phyloP scores from a whole-genome alignment of 768 basidiomycete species.

The Collybiopsis confluens region DNA sequence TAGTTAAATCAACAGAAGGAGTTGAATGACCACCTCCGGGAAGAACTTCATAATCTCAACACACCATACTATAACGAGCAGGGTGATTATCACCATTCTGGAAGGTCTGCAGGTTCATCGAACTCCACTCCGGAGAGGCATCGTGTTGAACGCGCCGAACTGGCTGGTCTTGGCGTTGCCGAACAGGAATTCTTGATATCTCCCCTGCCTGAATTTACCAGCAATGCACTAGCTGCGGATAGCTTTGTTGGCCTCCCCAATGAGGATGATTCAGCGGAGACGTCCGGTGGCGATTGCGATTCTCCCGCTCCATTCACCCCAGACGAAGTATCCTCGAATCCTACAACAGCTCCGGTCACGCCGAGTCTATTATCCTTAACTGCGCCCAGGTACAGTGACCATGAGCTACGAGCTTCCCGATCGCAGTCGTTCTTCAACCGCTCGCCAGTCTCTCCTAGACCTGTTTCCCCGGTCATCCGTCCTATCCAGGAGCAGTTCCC shows the following conservation, averaged over 20 bases:
- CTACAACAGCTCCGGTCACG: conserved; percentile 3
- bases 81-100: not conserved
- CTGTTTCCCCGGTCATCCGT: conserved; percentile 13
- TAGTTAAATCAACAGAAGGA: conserved; percentile 6
- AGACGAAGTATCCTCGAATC: not conserved
- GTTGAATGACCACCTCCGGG: not conserved
- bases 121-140: conserved; percentile 11
- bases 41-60: conserved; percentile 1
- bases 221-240: conserved; percentile 23
- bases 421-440: conserved; percentile 21
- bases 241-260: conserved; percentile 31
- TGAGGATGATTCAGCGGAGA: conserved; percentile 10
- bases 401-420: conserved; percentile 11
- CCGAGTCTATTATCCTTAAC: conserved; percentile 16
- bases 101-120: not conserved
- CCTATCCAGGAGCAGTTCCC: conserved; percentile 16
- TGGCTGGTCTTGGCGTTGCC: conserved; percentile 23
- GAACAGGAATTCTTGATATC: conserved; percentile 36
- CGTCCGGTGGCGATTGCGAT: conserved; percentile 9
- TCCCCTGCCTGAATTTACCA: conserved; percentile 39
- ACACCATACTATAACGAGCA: not conserved
- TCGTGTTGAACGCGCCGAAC: conserved; percentile 29
- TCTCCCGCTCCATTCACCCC: conserved; percentile 12
- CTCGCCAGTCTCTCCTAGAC: conserved; percentile 10
- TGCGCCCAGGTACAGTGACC: conserved; percentile 7